Base-by-base conservation (phyloP, 441 rosid species). In the Adansonia grandidieri region DNA sequence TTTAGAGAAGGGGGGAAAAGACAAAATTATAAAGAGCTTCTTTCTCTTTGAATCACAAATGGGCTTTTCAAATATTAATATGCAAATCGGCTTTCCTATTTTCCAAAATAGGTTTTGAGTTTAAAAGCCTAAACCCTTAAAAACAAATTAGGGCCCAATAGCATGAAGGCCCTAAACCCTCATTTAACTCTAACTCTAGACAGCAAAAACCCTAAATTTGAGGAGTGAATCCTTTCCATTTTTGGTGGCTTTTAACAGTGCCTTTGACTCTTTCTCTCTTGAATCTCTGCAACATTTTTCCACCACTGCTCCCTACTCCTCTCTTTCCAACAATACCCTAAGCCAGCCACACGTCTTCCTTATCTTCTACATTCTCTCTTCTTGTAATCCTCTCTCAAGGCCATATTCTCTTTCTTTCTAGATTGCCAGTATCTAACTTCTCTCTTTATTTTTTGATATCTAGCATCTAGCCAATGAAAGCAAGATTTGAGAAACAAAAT, bases 71-170 rank as follows among this genome's bases (percentile, higher is more conserved):
- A 51, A 32, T 28, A 28, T n/a, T 57, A 24, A 70, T 13, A 70
- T 24, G 20, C 74, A 50, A 48, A 15, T 70, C 50, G 20, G 60
- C 44, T 50, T 70, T 71, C 37, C 61, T 28, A 71, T 71, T 71
- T 51, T 51, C 19, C 20, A 71, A 50, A 51, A 32, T 14, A 37
- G 20, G 19, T 67, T 66, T 44, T 50, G 44, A 50, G 60, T 48
- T 70, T 24, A 14, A 70, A 70, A 24, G 10, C 42, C 20, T 22
- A 4, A 53, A 28, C 74, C 60, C 28, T 51, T 51, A 24, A 51
- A 24, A 37, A 28, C 13, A 19, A 50, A 50, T 71, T 28, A 50
- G 56, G 45, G 8, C 60, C 61, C 13, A 50, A 28, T 8, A 71
- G 44, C 45, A 51, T 45, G 17, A 66, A 42, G 22, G 53, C 51